Evolutionary conservation across 116 monocot species (phyloP), one percentile per base, ranked within the genome.

Genomic region (Thalassia testudinum): DNA sequence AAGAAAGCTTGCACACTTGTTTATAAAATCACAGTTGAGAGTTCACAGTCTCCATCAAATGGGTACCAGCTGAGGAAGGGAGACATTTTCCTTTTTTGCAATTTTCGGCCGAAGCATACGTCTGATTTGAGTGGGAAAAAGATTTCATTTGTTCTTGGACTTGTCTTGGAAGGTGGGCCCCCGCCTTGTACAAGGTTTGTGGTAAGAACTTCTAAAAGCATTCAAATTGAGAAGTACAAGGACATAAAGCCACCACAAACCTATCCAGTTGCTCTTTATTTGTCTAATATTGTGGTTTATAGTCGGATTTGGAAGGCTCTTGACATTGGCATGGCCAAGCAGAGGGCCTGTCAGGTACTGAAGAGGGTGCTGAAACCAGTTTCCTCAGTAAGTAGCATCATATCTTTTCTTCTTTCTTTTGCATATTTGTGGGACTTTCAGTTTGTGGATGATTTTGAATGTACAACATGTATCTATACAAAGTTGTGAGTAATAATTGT

Each of bases 241-340:
- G 7, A 45, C 3, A 5, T 10, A 10, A 34, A 34, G 30, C 3
- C 3, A 34, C 30, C 30, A 34, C 3, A 34, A 34, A 34, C 30
- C 10, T 5, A 45, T 15, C 19, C 45, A 5, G 69, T 68, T 52
- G 75, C 66, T 8, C 49, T 67, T 7, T 78, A 57, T 42, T 57
- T 83, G 66, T 11, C 75, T 14, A 83, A 72, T 30, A 58, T 72
- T 1, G 54, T 60, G 13, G 66, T 69, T 7, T 65, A 72, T 11
- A 62, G 15, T 21, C 68, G 83, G 1, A 70, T 78, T 1, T 84
- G 78, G 75, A 40, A 29, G 1, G 52, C 52, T 1, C 52, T 63
- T n/a, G 43, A 23, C 24, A 8, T 50, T 28, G 60, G 42, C 18
- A 14, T 26, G 14, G 43, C 27, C 12, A 14, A 13, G 40, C 18